Percentiles rank a stretch among this genome's conserved stretches.
These are phyloP conservation scores for Vinca minor DNA, from an alignment of 257 asterid species.

Conservation along the genomic window DNA sequence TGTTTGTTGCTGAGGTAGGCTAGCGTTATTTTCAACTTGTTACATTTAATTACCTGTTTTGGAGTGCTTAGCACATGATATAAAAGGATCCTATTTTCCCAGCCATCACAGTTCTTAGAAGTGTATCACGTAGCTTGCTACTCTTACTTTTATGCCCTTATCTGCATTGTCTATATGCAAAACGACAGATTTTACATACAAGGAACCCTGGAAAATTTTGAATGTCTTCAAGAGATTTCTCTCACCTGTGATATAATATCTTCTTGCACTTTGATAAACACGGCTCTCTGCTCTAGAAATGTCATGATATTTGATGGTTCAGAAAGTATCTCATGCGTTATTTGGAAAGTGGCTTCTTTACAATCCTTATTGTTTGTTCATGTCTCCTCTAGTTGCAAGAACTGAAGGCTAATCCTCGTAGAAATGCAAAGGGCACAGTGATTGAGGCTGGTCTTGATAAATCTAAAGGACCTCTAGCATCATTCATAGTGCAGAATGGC, in stretches of 20 bases:
- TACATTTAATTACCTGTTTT: slow-evolving; percentile 3
- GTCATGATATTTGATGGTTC: background rate
- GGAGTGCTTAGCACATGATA: background rate
- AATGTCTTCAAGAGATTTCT: background rate
- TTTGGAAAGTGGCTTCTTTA: slow-evolving; percentile 7
- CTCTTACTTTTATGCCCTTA: too few species aligned
- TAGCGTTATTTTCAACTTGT: slow-evolving; percentile 10
- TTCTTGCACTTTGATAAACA: background rate
- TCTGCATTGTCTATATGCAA: background rate
- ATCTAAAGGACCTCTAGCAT: slow-evolving; percentile 85
- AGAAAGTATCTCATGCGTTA: background rate
- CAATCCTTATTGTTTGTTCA: background rate
- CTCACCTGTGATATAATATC: background rate
- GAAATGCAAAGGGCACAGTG: slow-evolving; percentile 89
- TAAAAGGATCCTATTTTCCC: background rate
- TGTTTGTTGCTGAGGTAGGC: slow-evolving; percentile 96
- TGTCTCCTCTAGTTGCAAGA: slow-evolving; percentile 64
- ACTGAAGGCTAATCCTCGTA: slow-evolving; percentile 93
- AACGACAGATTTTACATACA: background rate
- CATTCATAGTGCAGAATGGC: slow-evolving; percentile 96
- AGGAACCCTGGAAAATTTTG: background rate
- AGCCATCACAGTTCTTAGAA: background rate
- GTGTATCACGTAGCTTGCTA: background rate
- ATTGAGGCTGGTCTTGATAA: slow-evolving; percentile 97
- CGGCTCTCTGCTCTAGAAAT: background rate